Percentiles rank a stretch among this genome's conserved stretches.
phyloP scores from a whole-genome alignment of 225 moss, liverwort and hornwort genomes.

The Polytrichum commune region DNA sequence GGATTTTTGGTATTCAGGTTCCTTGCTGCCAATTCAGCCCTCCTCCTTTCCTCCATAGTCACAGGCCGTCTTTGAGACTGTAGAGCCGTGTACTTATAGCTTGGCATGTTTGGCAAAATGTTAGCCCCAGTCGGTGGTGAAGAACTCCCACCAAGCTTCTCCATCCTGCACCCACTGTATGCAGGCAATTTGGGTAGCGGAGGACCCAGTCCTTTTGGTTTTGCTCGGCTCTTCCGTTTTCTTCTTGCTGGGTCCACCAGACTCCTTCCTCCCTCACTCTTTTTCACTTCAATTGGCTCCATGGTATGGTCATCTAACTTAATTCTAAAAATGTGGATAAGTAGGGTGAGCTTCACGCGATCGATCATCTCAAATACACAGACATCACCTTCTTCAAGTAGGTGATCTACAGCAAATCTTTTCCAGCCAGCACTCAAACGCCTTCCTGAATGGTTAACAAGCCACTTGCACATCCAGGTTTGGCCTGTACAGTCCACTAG shows the following conservation, averaged over 20 bases:
- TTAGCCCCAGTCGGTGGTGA: slow-evolving; percentile 28
- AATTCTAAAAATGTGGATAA: slow-evolving; percentile 49
- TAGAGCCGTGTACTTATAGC: slow-evolving; percentile 53
- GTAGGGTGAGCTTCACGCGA: slow-evolving; percentile 28
- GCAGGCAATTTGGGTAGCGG: slow-evolving; percentile 44
- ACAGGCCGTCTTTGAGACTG: slow-evolving; percentile 46
- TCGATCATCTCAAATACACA: slow-evolving; percentile 53
- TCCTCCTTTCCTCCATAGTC: slow-evolving; percentile 53
- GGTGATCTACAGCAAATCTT: slow-evolving; percentile 51
- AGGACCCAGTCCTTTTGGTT: slow-evolving; percentile 33
- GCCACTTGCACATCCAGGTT: slow-evolving; percentile 49
- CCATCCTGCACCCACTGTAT: slow-evolving; percentile 47
- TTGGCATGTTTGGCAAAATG: slow-evolving; percentile 42
- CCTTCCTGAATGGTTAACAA: slow-evolving; percentile 48
- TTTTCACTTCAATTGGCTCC: slow-evolving; percentile 35
- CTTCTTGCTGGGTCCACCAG: slow-evolving; percentile 24
- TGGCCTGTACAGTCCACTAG: slow-evolving; percentile 40
- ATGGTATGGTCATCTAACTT: slow-evolving; percentile 33
- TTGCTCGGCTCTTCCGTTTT: slow-evolving; percentile 47
- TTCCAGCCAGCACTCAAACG: slow-evolving; percentile 57
- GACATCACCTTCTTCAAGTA: slow-evolving; percentile 52
- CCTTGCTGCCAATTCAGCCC: slow-evolving; percentile 44
- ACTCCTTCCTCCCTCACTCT: slow-evolving; percentile 27
- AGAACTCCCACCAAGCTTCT: slow-evolving; percentile 37
- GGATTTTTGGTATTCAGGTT: slow-evolving; percentile 44